phyloP scores from a whole-genome alignment of 2,329 filamentous ascomycete species.

The Curvularia eragrostidis region DNA sequence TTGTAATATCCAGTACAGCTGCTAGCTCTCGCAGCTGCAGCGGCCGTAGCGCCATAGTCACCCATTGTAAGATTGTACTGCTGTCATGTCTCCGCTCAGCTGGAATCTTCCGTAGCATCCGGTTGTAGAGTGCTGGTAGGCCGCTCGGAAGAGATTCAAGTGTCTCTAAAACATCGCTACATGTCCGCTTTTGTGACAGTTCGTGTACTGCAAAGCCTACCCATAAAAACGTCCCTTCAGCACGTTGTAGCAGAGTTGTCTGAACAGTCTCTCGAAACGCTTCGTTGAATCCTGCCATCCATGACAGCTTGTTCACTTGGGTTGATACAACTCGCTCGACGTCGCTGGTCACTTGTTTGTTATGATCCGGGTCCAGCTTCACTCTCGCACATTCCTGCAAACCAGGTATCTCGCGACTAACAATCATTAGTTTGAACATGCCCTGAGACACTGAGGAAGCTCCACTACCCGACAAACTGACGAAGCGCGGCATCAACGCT shows the following conservation, averaged over 20 bases:
- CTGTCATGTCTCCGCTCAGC: constrained; percentile 16
- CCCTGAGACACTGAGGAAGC: neutral
- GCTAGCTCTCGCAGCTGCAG: neutral
- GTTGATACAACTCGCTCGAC: constrained; percentile 34
- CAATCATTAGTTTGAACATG: neutral
- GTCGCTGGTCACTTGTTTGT: constrained; percentile 27
- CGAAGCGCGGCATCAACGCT: neutral
- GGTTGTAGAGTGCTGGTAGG: constrained; percentile 35
- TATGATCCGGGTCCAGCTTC: constrained; percentile 32
- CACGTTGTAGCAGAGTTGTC: constrained; percentile 23
- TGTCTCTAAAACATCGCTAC: constrained; percentile 9
- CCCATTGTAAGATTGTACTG: constrained; percentile 19
- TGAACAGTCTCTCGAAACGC: constrained; percentile 16
- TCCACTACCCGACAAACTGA: too few relatives aligned
- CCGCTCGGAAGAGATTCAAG: constrained; percentile 31
- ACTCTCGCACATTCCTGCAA: constrained; percentile 26
- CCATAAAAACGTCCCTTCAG: constrained; percentile 48
- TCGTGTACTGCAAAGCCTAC: constrained; percentile 35
- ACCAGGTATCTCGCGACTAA: constrained; percentile 1
- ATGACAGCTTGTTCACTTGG: constrained; percentile 29
- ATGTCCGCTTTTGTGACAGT: constrained; percentile 17
- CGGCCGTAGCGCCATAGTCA: neutral
- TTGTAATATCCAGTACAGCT: neutral
- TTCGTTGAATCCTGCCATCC: constrained; percentile 14
- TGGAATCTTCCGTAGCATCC: constrained; percentile 38